Percentiles rank a stretch among this genome's conserved stretches.
These are phyloP conservation scores for Crithidia acanthocephali DNA, from an alignment of 208 protist species.

Conservation along the genomic window DNA sequence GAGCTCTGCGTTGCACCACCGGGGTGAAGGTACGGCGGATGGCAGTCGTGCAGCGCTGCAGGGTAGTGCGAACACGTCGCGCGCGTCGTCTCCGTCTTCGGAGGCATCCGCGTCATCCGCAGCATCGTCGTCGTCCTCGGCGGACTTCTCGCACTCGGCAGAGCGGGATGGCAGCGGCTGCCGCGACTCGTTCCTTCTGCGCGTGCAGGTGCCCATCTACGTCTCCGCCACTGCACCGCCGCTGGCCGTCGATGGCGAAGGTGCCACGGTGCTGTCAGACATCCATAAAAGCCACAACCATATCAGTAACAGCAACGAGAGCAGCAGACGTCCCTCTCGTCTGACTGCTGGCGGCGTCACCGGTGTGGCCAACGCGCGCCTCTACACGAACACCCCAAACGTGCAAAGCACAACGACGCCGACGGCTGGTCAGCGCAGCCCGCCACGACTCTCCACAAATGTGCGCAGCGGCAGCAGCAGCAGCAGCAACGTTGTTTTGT, in stretches of 20 bases:
- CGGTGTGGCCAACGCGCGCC: no score
- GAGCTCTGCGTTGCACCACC: no score
- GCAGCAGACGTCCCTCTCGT: not conserved
- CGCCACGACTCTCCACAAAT: no score
- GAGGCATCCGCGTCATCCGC: not conserved
- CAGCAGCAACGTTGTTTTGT: no score
- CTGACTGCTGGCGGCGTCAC: not conserved
- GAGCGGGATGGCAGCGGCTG: not conserved
- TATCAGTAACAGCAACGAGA: not conserved
- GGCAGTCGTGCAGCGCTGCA: no score
- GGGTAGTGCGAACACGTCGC: no score
- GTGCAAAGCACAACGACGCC: no score
- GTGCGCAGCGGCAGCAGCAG: no score
- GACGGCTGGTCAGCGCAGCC: not conserved
- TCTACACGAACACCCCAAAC: no score
- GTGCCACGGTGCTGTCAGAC: not conserved
- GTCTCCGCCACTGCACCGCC: conserved; percentile 12
- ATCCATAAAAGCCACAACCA: not conserved
- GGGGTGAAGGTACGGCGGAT: no score
- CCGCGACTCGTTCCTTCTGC: conserved; percentile 19
- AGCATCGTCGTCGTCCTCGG: not conserved
- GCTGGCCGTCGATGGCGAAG: not conserved
- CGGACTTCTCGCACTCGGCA: conserved; percentile 1
- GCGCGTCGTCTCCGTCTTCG: no score
- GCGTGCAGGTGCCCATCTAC: conserved; percentile 32